Percentiles rank a stretch among this genome's conserved stretches.
Conservation (phyloP, 805 yeast genomes). For the Starmera amethionina region DNA sequence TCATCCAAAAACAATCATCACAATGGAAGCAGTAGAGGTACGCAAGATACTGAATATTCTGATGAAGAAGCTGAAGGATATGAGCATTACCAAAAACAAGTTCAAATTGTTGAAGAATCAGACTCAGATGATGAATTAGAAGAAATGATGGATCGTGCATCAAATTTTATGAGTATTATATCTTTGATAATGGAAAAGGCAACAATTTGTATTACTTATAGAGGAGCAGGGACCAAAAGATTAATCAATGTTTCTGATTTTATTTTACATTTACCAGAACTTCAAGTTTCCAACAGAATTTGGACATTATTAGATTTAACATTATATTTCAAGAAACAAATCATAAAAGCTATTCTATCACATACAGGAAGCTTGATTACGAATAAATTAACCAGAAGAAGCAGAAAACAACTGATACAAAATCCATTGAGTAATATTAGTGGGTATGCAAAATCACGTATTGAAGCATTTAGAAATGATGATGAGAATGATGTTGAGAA, state of each 20-base stretch:
- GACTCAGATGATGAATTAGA: constrained; percentile 28
- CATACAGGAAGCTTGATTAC: constrained; percentile 73
- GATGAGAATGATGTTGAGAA: no score
- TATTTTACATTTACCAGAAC: constrained; percentile 51
- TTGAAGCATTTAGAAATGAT: constrained; percentile 11
- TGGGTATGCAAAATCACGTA: constrained; percentile 14
- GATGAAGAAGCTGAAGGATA: neutral
- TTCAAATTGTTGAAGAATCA: constrained; percentile 1
- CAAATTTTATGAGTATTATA: constrained; percentile 60
- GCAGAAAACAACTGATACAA: constrained; percentile 8
- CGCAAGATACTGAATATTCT: no score
- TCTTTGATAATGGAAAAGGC: constrained; percentile 42
- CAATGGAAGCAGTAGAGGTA: no score
- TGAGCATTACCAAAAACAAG: neutral
- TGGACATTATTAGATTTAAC: constrained; percentile 69
- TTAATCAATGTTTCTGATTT: constrained; percentile 73
- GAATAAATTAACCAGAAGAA: constrained; percentile 50
- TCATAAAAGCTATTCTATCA: constrained; percentile 45
- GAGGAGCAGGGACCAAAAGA: constrained; percentile 60
- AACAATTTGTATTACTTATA: constrained; percentile 59
- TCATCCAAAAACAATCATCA: no score
- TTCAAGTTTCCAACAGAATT: constrained; percentile 48
- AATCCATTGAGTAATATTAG: constrained; percentile 12
- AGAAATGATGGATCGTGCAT: constrained; percentile 69
- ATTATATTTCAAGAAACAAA: constrained; percentile 47